Evolutionary conservation across 805 yeast species (phyloP).

Genomic region (Candida glaebosa): DNA sequence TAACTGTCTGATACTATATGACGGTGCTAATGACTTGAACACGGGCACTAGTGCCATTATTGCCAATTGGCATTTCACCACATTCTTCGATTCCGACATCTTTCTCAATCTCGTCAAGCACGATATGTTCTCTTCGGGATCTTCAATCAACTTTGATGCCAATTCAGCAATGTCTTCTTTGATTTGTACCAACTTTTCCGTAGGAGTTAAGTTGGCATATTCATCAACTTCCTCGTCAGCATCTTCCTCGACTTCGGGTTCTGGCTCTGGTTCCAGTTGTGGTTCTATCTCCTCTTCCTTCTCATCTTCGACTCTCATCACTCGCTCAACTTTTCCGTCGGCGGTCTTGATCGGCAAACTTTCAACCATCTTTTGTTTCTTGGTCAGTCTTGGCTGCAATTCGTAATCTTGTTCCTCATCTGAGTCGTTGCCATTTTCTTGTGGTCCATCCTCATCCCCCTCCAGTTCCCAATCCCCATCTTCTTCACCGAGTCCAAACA

Average conservation of each 20-base stretch:
- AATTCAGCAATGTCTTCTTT: conserved; percentile 82
- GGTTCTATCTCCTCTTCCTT: conserved; percentile 15
- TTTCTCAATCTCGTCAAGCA: conserved; percentile 62
- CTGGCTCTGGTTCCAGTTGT: conserved; percentile 13
- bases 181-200: conserved; percentile 53
- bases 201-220: conserved; percentile 47
- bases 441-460: conserved; percentile 5
- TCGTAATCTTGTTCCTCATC: conserved; percentile 81
- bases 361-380: conserved; percentile 50
- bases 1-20: conserved; percentile 80
- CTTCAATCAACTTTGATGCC: conserved; percentile 75
- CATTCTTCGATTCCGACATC: conserved; percentile 66
- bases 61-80: conserved; percentile 66
- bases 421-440: conserved; percentile 37
- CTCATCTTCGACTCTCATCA: conserved; percentile 33
- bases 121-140: conserved; percentile 81
- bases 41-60: conserved; percentile 78
- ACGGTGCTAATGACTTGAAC: conserved; percentile 82
- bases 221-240: conserved; percentile 34
- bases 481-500: conserved; percentile 19
- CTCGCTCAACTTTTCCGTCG: conserved; percentile 74
- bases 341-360: conserved; percentile 74
- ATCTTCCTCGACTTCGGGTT: conserved; percentile 17
- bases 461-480: conserved; percentile 4
- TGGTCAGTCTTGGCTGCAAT: conserved; percentile 57